Percentiles rank a stretch among this genome's conserved stretches.
Conservation (phyloP, 768 basidiomycete genomes). For the Termitomyces sp. region DNA sequence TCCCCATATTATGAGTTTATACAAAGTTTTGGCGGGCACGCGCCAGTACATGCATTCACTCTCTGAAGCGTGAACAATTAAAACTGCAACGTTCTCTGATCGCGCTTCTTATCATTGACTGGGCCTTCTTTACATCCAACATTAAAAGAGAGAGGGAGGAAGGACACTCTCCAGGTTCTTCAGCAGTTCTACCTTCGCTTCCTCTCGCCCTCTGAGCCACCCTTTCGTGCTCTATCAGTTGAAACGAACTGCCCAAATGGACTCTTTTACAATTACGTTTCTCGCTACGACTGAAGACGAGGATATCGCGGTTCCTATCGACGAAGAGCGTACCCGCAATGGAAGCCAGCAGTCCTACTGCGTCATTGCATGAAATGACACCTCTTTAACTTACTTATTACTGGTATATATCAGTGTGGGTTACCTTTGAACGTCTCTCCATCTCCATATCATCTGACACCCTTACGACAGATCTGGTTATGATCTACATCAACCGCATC, state of each 20-base stretch:
- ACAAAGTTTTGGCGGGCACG: background rate
- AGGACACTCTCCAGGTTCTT: background rate
- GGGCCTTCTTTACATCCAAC: background rate
- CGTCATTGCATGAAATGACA: constrained; percentile 4
- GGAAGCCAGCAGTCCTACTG: background rate
- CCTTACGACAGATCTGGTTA: background rate
- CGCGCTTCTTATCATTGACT: background rate
- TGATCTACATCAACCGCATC: background rate
- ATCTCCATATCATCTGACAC: background rate
- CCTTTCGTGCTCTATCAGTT: background rate
- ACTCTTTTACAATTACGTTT: constrained; percentile 1
- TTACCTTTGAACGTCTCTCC: background rate
- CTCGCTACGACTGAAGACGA: background rate
- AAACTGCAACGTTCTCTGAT: background rate
- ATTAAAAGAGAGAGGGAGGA: background rate
- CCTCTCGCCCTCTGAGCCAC: background rate
- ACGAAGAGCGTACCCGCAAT: background rate
- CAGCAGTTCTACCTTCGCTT: background rate
- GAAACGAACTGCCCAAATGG: background rate
- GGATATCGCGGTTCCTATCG: background rate
- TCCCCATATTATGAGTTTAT: background rate
- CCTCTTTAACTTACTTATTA: background rate
- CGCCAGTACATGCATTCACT: background rate
- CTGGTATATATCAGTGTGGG: background rate
- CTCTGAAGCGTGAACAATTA: background rate